Evolutionary conservation across 192 early-diverging fungal species (phyloP).

Genomic region (Jimgerdemannia lactiflua): DNA sequence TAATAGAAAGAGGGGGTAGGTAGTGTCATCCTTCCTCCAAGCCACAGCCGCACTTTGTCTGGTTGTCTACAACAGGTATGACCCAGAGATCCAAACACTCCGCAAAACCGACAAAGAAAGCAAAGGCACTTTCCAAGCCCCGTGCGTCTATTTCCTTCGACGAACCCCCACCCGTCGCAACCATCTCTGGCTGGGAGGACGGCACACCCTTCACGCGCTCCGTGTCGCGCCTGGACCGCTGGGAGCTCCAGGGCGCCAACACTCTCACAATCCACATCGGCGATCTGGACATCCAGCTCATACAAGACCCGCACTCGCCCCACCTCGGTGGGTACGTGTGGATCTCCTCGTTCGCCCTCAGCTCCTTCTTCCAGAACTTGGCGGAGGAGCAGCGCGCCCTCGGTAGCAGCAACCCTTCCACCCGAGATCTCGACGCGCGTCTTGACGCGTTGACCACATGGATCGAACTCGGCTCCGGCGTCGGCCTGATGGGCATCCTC

Average conservation of each 20-base stretch:
- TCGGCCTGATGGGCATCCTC: conserved; percentile 36
- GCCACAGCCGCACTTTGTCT: too few species aligned
- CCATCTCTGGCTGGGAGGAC: conserved; percentile 37
- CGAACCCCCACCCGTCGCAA: conserved; percentile 12
- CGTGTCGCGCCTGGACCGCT: conserved; percentile 27
- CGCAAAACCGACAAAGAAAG: background rate
- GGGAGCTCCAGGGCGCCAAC: conserved; percentile 34
- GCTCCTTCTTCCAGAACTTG: conserved; percentile 27
- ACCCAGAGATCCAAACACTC: background rate
- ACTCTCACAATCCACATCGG: conserved; percentile 30
- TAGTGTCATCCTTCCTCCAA: too few species aligned
- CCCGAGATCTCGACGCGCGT: conserved; percentile 9
- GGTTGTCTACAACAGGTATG: background rate
- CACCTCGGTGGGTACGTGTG: conserved; percentile 38
- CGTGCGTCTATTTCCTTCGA: background rate
- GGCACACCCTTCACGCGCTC: conserved; percentile 16
- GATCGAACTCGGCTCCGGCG: conserved; percentile 40
- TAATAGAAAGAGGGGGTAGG: too few species aligned
- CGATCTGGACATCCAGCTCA: conserved; percentile 24
- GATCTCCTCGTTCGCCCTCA: conserved; percentile 32
- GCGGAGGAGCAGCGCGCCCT: conserved; percentile 3
- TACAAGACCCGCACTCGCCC: conserved; percentile 35
- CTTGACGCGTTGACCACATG: conserved; percentile 22
- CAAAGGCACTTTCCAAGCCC: background rate
- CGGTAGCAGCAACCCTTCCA: conserved; percentile 3